Conservation (phyloP, 805 yeast genomes). For the Saccharomycopsis schoenii region DNA sequence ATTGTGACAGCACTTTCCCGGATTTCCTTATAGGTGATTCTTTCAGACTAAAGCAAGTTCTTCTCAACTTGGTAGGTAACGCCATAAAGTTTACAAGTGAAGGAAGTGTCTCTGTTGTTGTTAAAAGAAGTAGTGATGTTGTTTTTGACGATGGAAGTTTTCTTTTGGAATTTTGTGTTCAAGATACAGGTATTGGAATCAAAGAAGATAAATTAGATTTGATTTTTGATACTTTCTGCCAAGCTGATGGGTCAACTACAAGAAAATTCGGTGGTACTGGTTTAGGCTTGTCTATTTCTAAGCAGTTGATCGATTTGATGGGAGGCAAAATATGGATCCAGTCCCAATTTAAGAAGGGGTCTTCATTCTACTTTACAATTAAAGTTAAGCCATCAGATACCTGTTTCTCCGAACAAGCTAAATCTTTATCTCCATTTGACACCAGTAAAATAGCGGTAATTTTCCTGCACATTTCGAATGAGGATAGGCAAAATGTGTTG, state of each 20-base stretch:
- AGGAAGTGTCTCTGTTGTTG: constrained; percentile 73
- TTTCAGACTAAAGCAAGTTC: constrained; percentile 79
- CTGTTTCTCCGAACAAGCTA: constrained; percentile 52
- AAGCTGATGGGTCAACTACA: constrained; percentile 90
- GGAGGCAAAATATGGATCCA: constrained; percentile 93
- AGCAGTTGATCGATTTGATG: constrained; percentile 79
- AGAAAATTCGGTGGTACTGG: constrained; percentile 93
- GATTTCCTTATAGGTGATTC: constrained; percentile 84
- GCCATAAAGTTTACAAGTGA: constrained; percentile 80
- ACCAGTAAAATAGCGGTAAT: constrained; percentile 63
- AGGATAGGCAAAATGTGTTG: constrained; percentile 29
- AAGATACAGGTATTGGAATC: constrained; percentile 88
- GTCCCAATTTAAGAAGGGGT: constrained; percentile 70
- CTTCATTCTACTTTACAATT: constrained; percentile 74
- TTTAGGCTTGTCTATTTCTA: constrained; percentile 77
- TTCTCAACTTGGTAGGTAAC: constrained; percentile 77
- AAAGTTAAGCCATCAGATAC: constrained; percentile 65
- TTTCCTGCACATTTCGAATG: constrained; percentile 46
- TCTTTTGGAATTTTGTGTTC: constrained; percentile 65
- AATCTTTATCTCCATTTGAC: constrained; percentile 61
- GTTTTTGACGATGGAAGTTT: constrained; percentile 31
- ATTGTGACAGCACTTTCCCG: constrained; percentile 80
- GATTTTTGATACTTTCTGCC: constrained; percentile 84
- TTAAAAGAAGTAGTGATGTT: constrained; percentile 28
- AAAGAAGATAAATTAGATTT: constrained; percentile 75